A percentile compares a stretch with the other conserved stretches of the same genome.
These are phyloP conservation scores for Penicillium sp. DNA, from an alignment of 2,329 filamentous ascomycete genomes.

Conservation along the genomic window DNA sequence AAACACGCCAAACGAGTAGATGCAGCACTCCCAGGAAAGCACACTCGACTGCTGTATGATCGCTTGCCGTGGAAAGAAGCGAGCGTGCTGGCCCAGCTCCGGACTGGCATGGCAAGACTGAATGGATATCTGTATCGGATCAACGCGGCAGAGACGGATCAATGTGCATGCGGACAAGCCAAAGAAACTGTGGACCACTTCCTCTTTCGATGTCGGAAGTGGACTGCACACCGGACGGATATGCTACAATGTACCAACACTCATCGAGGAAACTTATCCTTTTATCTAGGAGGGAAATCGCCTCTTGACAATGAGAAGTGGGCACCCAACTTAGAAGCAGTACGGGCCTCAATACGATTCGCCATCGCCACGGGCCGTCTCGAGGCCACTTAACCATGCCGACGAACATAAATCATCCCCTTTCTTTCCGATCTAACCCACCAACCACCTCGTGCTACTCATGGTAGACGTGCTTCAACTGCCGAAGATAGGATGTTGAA, in stretches of 20 bases:
- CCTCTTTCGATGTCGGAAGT: constrained; percentile 20
- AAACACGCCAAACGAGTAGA: constrained; percentile 26
- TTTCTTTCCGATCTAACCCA: constrained; percentile 8
- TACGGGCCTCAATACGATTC: no score
- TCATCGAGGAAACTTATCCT: constrained; percentile 27
- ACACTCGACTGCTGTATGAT: constrained; percentile 27
- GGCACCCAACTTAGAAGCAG: no score
- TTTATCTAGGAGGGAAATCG: constrained; percentile 26
- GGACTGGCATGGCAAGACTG: constrained; percentile 31
- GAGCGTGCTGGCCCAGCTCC: constrained; percentile 29
- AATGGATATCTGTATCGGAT: constrained; percentile 25
- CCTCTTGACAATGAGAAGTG: no score
- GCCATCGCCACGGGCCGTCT: no score
- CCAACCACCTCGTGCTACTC: constrained; percentile 26
- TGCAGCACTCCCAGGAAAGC: constrained; percentile 28
- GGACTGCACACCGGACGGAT: constrained; percentile 23
- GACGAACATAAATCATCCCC: neutral
- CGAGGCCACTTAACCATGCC: neutral
- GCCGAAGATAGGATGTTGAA: constrained; percentile 37
- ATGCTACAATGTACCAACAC: constrained; percentile 25
- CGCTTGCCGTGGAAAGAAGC: constrained; percentile 28
- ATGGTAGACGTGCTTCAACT: constrained; percentile 36
- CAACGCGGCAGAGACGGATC: constrained; percentile 9
- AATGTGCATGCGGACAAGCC: constrained; percentile 12
- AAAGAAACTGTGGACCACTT: constrained; percentile 14